These are phyloP conservation scores for Recurvomyces mirabilis DNA, from an alignment of 495 filamentous ascomycete species.

Conservation along the genomic window DNA sequence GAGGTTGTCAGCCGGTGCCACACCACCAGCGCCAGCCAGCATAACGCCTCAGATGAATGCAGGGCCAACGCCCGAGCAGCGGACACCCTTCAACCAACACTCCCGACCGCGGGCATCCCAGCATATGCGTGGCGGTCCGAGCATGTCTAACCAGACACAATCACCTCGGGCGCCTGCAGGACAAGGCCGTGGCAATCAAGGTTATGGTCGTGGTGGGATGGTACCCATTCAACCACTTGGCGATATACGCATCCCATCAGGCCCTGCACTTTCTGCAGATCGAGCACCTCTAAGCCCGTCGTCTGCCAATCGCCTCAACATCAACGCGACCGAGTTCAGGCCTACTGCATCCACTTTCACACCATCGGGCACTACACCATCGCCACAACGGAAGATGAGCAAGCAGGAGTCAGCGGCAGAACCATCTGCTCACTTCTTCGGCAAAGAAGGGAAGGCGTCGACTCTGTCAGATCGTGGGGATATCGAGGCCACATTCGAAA, in stretches of 20 bases:
- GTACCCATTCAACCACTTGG: not conserved
- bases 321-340: constrained; percentile 71
- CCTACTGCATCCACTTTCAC: constrained; percentile 67
- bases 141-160: not conserved
- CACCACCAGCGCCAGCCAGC: constrained; percentile 21
- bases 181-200: not conserved
- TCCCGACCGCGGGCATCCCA: constrained; percentile 2
- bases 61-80: constrained; percentile 22
- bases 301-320: constrained; percentile 30
- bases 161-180: constrained; percentile 4
- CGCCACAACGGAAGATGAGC: constrained; percentile 53
- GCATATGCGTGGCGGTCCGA: constrained; percentile 1
- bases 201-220: not conserved
- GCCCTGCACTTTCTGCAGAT: constrained; percentile 22
- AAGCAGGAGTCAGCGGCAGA: constrained; percentile 30
- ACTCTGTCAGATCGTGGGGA: constrained; percentile 44
- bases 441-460: constrained; percentile 48
- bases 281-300: constrained; percentile 23
- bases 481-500: constrained; percentile 51
- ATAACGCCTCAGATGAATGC: constrained; percentile 1
- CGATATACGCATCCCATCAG: constrained; percentile 14
- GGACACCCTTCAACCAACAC: not conserved
- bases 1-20: constrained; percentile 43
- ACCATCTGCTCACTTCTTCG: constrained; percentile 36
- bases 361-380: constrained; percentile 49